Evolutionary conservation across 192 early-diverging fungal genomes (phyloP).

Genomic region (Coemansia sp.): DNA sequence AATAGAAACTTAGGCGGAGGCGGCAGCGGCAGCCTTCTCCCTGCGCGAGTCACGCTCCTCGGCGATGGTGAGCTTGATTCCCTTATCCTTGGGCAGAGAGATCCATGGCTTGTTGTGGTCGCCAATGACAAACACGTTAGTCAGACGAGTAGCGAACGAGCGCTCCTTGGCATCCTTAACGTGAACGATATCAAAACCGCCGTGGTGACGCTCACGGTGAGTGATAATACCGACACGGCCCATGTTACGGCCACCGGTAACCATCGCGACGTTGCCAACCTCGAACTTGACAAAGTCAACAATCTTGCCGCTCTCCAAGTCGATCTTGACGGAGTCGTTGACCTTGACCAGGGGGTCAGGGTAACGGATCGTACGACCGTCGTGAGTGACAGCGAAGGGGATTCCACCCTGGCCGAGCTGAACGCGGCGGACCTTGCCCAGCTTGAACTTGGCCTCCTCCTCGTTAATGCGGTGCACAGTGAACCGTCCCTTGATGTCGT

Average conservation of each 20-base stretch:
- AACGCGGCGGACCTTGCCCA: slow-evolving; percentile 97
- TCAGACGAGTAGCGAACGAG: slow-evolving; percentile 95
- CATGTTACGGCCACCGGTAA: slow-evolving; percentile 98
- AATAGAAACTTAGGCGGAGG: slow-evolving; percentile 43
- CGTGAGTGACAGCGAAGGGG: slow-evolving; percentile 97
- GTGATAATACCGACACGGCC: slow-evolving; percentile 97
- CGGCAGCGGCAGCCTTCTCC: slow-evolving; percentile 60
- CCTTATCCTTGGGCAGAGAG: slow-evolving; percentile 99
- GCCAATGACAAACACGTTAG: slow-evolving; percentile 90
- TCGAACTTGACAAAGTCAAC: slow-evolving; percentile 97
- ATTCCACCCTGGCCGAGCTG: slow-evolving; percentile 95
- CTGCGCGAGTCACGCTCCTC: slow-evolving; percentile 98
- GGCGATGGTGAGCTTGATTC: slow-evolving; percentile 97
- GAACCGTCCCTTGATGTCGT: slow-evolving; percentile 99
- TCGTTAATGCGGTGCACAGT: slow-evolving; percentile 98
- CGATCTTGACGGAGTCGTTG: slow-evolving; percentile 98
- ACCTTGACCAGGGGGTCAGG: slow-evolving; percentile 99
- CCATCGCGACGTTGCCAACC: slow-evolving; percentile 93
- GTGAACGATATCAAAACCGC: slow-evolving; percentile 99
- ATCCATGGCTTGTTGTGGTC: slow-evolving; percentile 91
- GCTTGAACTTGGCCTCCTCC: slow-evolving; percentile 99
- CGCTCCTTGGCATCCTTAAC: slow-evolving; percentile 96
- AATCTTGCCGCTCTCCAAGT: slow-evolving; percentile 93
- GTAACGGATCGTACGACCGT: slow-evolving; percentile 99
- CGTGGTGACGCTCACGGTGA: slow-evolving; percentile 95